Base-by-base conservation (phyloP, 495 filamentous ascomycete species). In the Aspergillus campestris region DNA sequence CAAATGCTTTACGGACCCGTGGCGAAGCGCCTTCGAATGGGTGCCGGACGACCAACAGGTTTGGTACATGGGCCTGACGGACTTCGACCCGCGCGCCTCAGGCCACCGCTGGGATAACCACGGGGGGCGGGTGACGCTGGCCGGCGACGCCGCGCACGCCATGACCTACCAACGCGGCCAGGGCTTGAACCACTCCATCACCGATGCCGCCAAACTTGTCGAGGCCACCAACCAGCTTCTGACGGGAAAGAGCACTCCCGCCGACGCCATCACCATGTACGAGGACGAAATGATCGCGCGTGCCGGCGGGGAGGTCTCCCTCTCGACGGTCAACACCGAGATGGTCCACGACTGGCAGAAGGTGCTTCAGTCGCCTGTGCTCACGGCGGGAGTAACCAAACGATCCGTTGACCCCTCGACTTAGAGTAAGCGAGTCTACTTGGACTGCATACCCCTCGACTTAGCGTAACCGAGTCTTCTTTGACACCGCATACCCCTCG, bases 161-260 rank as follows among this genome's bases (percentile, higher is more conserved):
- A 73, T 75, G 70, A 72, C 68, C 3, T 46, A 48, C 52, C 60
- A 76, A 40, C 66, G 73, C 10, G 73, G 71, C 3, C 73, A 77
- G 53, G 73, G 72, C 0, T 52, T 75, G 9, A 72, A 74, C 28
- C 67, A 74, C 43, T 61, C 65, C 13, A 65, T 77, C 34, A 63
- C 62, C 3, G 72, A 77, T 48, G 75, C 67, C 11, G 58, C 52
- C 5, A 65, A 63, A 13, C 56, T 75, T 8, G 56, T 67, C 11
- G 52, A 64, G 5, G 52, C 66, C 0, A 52, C 76, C 0, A 24
- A 59, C 6, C 41, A 44, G 3, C 56, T 65, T 12, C 5, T 40
- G 3, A 38, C 53, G 11, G 48, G 52, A 11, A 36, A 34, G 7
- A 31, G 13, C 5, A 32, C 50, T 7, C 50, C 42, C 8, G 29